These are phyloP conservation scores for Erythrophleum fordii DNA, from an alignment of 306 rosid species.

Conservation along the genomic window DNA sequence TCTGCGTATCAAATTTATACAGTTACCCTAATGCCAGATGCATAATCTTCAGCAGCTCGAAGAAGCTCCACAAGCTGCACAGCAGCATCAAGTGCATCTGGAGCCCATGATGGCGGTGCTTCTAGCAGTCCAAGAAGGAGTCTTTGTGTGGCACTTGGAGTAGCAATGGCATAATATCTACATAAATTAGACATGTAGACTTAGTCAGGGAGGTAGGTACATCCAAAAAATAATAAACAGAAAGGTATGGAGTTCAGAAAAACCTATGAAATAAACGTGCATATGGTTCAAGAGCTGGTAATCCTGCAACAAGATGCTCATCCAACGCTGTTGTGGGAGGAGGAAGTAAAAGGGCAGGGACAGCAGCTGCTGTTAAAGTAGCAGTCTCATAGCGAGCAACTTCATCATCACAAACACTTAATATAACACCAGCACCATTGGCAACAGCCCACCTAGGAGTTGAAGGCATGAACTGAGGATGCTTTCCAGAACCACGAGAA, in stretches of 20 bases:
- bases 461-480: constrained; percentile 94
- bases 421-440: constrained; percentile 97
- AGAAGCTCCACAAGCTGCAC: constrained; percentile 99
- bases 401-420: constrained; percentile 98
- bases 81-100: constrained; percentile 99
- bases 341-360: constrained; percentile 97
- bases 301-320: constrained; percentile 96
- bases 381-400: constrained; percentile 96
- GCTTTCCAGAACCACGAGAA: constrained; percentile 96
- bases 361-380: constrained; percentile 93
- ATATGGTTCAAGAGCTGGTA: constrained; percentile 99
- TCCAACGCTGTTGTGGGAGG: constrained; percentile 98
- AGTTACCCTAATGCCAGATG: constrained; percentile 94
- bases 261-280: constrained; percentile 98
- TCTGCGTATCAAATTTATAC: constrained; percentile 34
- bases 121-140: constrained; percentile 97
- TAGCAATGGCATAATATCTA: constrained; percentile 98
- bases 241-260: constrained; percentile 31
- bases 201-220: constrained; percentile 13
- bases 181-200: constrained; percentile 30
- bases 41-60: constrained; percentile 99
- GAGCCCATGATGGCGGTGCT: constrained; percentile 99
- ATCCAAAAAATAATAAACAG: constrained; percentile 20
- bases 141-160: constrained; percentile 99
- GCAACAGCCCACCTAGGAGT: constrained; percentile 99